Conservation (phyloP, 768 basidiomycete species). For the Leccinum fibrillosum region DNA sequence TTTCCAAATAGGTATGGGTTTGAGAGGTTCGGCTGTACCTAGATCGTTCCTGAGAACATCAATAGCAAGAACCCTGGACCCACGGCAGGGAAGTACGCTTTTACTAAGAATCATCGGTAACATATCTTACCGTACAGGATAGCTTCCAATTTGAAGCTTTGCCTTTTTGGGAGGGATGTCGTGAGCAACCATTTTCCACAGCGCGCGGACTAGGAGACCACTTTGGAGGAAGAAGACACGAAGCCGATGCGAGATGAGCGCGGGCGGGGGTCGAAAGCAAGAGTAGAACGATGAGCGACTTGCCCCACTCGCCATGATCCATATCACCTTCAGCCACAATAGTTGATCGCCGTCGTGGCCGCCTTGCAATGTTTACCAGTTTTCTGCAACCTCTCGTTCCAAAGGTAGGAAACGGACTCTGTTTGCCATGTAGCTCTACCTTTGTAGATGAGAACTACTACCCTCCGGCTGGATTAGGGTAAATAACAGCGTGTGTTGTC, state of each 20-base stretch:
- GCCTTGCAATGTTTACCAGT: too few species aligned
- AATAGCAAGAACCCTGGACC: conserved; percentile 27
- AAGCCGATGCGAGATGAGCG: neutral
- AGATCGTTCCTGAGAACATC: too few species aligned
- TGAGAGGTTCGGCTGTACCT: too few species aligned
- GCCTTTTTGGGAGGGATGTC: conserved; percentile 18
- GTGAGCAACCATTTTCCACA: too few species aligned
- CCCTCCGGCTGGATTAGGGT: neutral
- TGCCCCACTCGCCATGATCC: neutral
- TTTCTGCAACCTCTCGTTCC: neutral
- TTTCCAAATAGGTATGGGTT: too few species aligned
- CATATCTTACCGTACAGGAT: conserved; percentile 16
- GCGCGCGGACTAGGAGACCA: neutral
- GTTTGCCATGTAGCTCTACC: neutral
- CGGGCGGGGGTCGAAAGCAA: neutral
- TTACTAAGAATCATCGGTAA: neutral
- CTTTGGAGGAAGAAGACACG: neutral
- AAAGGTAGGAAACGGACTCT: neutral
- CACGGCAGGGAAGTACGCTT: neutral
- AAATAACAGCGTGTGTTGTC: neutral
- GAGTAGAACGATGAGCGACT: neutral
- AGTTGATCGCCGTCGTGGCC: neutral
- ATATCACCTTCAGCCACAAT: neutral
- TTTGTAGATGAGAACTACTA: neutral
- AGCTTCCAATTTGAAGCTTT: conserved; percentile 15